phyloP scores from a whole-genome alignment of 129 eudicot genomes.

The Helianthus tuberosus region DNA sequence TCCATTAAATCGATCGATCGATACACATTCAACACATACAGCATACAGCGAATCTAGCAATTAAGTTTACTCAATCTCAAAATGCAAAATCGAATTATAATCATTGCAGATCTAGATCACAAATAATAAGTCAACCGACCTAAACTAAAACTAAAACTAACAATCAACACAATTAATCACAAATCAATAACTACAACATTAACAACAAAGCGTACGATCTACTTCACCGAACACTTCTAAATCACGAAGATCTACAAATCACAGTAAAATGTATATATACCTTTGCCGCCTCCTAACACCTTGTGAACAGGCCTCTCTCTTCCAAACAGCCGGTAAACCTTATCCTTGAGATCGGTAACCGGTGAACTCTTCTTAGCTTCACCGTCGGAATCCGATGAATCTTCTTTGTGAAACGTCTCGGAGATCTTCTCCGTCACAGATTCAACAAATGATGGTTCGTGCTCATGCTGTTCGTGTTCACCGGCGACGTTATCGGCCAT shows the following conservation, averaged over 20 bases:
- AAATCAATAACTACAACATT: not conserved
- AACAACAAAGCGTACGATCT: constrained; percentile 2
- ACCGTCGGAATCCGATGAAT: constrained; percentile 64
- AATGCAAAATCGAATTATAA: constrained; percentile 7
- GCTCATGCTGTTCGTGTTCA: constrained; percentile 38
- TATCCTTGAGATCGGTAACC: constrained; percentile 46
- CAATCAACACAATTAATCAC: not conserved
- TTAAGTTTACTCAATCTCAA: not conserved
- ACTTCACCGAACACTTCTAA: not conserved
- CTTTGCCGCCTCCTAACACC: constrained; percentile 65
- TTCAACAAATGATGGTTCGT: constrained; percentile 51
- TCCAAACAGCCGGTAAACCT: constrained; percentile 67
- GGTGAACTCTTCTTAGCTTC: constrained; percentile 49
- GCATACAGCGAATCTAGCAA: not conserved
- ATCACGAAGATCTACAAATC: not conserved
- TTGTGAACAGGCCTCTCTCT: constrained; percentile 66
- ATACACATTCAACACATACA: not conserved
- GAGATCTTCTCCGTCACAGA: constrained; percentile 71
- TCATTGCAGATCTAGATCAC: constrained; percentile 20
- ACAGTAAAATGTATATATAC: constrained; percentile 33
- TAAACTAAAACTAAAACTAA: not conserved
- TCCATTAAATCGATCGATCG: constrained; percentile 9
- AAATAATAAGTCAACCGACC: not conserved
- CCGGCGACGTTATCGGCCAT: constrained; percentile 71
- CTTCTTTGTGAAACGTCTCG: constrained; percentile 61